Evolutionary conservation across 495 filamentous ascomycete species (phyloP).

Genomic region (Tricharina praecox): DNA sequence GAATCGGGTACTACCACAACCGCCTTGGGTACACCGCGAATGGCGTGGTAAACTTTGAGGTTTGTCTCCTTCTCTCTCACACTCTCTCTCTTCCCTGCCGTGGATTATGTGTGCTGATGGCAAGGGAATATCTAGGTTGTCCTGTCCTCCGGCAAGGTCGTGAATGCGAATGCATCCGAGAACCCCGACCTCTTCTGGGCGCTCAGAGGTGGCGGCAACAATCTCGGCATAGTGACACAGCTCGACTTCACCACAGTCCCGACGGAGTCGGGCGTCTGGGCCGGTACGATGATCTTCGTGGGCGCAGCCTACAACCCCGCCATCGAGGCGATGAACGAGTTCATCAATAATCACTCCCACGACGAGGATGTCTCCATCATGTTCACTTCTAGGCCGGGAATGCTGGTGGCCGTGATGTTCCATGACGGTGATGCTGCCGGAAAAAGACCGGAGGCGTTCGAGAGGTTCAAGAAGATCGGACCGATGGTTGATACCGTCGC

Average conservation of each 20-base stretch:
- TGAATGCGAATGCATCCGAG: slow-evolving; percentile 25
- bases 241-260: slow-evolving; percentile 37
- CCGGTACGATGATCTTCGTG: background rate
- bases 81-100: too few relatives aligned
- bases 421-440: background rate
- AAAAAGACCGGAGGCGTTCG: background rate
- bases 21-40: background rate
- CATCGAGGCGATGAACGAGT: background rate
- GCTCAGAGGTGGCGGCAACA: slow-evolving; percentile 41
- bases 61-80: too few relatives aligned
- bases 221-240: slow-evolving; percentile 46
- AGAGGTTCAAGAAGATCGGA: background rate
- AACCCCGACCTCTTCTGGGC: slow-evolving; percentile 35
- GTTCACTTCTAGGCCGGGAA: background rate
- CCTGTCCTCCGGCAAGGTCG: slow-evolving; percentile 27
- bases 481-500: background rate
- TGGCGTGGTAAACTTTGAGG: background rate
- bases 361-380: background rate
- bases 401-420: background rate
- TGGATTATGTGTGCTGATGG: too few relatives aligned
- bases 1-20: background rate
- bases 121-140: too few relatives aligned
- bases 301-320: background rate
- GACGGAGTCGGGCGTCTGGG: background rate
- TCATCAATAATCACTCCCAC: background rate